Evolutionary conservation across 2,329 filamentous ascomycete species (phyloP).

Genomic region (Hypoxylon sp.): DNA sequence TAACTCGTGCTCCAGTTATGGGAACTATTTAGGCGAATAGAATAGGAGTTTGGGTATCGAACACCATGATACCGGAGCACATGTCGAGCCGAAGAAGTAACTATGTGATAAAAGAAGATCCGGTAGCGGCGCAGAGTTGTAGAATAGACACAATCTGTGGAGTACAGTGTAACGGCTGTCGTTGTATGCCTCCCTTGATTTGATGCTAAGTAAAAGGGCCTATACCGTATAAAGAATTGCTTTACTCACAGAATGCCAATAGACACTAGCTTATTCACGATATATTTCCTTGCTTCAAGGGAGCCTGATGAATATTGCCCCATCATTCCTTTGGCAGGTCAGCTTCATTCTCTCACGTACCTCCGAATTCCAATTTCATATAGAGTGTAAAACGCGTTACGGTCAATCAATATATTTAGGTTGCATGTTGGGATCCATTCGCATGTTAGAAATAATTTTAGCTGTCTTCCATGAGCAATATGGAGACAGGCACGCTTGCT

Average conservation of each 20-base stretch:
- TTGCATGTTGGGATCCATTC: not conserved
- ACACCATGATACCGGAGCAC: constrained; percentile 8
- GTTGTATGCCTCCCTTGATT: not conserved
- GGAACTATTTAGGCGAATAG: constrained; percentile 20
- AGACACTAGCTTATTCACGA: not conserved
- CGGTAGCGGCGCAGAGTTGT: constrained; percentile 30
- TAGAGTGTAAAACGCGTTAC: too few species aligned
- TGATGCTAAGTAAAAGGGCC: not conserved
- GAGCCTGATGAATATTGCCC: constrained; percentile 1
- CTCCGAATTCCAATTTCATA: too few species aligned
- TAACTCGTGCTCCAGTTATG: constrained; percentile 18
- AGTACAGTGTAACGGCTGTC: not conserved
- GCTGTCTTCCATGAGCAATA: not conserved
- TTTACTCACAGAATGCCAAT: not conserved
- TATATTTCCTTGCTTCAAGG: not conserved
- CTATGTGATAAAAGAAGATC: constrained; percentile 12
- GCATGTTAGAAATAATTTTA: not conserved
- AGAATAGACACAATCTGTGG: not conserved
- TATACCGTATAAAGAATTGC: not conserved
- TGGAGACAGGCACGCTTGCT: not conserved
- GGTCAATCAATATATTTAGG: not conserved
- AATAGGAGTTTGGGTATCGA: constrained; percentile 14
- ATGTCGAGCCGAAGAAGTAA: constrained; percentile 4
- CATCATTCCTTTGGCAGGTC: not conserved
- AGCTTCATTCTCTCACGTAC: too few species aligned